A percentile compares a stretch with the other conserved stretches of the same genome.
phyloP scores from a whole-genome alignment of 139 green algal species.

The Yamagishiella unicocca region DNA sequence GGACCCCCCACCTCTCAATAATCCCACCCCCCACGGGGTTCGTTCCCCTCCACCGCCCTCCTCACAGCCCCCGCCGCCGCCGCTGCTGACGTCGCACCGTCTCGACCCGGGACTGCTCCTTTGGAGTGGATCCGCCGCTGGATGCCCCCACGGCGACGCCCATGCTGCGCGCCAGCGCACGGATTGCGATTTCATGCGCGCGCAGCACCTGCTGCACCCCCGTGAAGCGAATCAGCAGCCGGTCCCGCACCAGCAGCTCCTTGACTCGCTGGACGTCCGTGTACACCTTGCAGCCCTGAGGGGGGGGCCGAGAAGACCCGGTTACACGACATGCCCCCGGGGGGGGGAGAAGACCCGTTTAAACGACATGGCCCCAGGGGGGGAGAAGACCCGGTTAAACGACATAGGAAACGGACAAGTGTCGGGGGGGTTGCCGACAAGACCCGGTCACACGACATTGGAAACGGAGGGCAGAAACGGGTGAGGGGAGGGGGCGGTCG shows the following conservation, averaged over 20 bases:
- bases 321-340: too few species aligned
- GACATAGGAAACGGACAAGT: too few species aligned
- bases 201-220: neutral
- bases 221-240: neutral
- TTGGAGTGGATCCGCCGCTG: too few species aligned
- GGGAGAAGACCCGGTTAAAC: too few species aligned
- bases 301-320: too few species aligned
- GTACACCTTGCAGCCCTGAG: conserved; percentile 17
- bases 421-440: too few species aligned
- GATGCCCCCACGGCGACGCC: neutral
- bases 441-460: too few species aligned
- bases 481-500: too few species aligned
- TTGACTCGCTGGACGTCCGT: neutral
- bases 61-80: neutral
- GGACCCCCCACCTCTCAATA: neutral
- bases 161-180: neutral
- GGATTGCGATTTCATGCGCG: conserved; percentile 5
- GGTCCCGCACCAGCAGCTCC: conserved; percentile 12
- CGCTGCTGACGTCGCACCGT: neutral
- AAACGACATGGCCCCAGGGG: too few species aligned
- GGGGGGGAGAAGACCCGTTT: too few species aligned
- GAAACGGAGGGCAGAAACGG: too few species aligned
- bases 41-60: neutral
- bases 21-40: neutral
- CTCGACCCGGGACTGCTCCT: neutral